phyloP scores from a whole-genome alignment of 2,329 filamentous ascomycete species.

The Pseudogymnoascus sp. region DNA sequence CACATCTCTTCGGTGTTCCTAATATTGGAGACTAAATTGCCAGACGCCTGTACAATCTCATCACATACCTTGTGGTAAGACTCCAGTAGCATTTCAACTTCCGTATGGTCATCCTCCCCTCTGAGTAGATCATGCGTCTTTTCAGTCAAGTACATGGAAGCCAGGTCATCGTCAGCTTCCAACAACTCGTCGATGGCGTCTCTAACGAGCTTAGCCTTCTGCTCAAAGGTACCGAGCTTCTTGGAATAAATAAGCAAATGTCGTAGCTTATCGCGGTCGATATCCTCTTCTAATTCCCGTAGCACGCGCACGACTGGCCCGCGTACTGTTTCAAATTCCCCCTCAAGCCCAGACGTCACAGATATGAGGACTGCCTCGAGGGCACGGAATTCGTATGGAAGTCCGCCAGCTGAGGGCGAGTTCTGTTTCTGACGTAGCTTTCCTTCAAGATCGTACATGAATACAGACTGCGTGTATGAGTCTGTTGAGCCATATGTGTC shows the following conservation, averaged over 20 bases:
- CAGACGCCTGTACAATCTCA: conserved; percentile 92
- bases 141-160: conserved; percentile 91
- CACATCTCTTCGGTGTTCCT: conserved; percentile 98
- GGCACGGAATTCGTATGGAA: conserved; percentile 94
- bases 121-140: conserved; percentile 66
- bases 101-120: conserved; percentile 80
- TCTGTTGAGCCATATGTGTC: conserved; percentile 93
- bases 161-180: conserved; percentile 91
- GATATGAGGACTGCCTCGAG: conserved; percentile 92
- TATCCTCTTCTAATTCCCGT: conserved; percentile 88
- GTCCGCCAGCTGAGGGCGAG: conserved; percentile 47
- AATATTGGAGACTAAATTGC: conserved; percentile 88
- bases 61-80: conserved; percentile 97
- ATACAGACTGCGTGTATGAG: conserved; percentile 89
- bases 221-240: conserved; percentile 91
- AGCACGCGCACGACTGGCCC: conserved; percentile 87
- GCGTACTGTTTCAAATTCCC: conserved; percentile 87
- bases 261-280: conserved; percentile 87
- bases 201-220: conserved; percentile 87
- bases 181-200: conserved; percentile 93
- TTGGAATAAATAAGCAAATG: conserved; percentile 90
- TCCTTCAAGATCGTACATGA: conserved; percentile 95
- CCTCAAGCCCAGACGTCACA: conserved; percentile 83
- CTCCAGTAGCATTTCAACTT: conserved; percentile 93
- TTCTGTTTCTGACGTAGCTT: conserved; percentile 75